These are phyloP conservation scores for Pholiota molesta DNA, from an alignment of 768 basidiomycete genomes.

Conservation along the genomic window DNA sequence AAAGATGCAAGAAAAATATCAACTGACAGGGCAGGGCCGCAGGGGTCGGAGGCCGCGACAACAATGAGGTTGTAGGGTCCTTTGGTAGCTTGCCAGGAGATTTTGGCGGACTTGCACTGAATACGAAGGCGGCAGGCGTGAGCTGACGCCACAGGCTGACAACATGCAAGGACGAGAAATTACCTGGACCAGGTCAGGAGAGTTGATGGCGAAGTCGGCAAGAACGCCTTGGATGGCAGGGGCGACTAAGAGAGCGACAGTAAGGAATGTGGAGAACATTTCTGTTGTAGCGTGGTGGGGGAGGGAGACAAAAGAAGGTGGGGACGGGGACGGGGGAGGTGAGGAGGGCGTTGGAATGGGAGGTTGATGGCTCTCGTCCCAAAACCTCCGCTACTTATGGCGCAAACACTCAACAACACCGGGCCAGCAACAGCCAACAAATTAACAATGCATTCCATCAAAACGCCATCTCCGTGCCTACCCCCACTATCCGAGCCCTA, in stretches of 20 bases:
- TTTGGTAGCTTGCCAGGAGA: constrained; percentile 53
- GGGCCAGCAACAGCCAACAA: not conserved
- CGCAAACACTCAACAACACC: constrained; percentile 14
- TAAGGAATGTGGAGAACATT: constrained; percentile 85
- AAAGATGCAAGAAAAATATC: not conserved
- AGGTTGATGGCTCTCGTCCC: constrained; percentile 4
- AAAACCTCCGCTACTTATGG: not conserved
- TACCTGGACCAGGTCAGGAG: constrained; percentile 60
- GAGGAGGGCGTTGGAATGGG: constrained; percentile 29
- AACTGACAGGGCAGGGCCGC: constrained; percentile 63
- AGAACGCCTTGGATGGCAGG: constrained; percentile 54
- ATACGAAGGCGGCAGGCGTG: not conserved
- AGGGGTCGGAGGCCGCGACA: constrained; percentile 54
- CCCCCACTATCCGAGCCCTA: not conserved
- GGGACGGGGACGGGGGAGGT: constrained; percentile 29
- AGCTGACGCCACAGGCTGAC: not conserved
- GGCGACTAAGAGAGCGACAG: constrained; percentile 64
- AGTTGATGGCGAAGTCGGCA: constrained; percentile 56
- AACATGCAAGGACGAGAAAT: constrained; percentile 11
- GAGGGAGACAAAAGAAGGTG: constrained; percentile 32
- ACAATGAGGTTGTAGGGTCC: constrained; percentile 63
- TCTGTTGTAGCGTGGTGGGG: constrained; percentile 35
- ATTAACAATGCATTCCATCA: constrained; percentile 12
- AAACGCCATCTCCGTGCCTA: constrained; percentile 13
- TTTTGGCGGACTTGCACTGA: constrained; percentile 54